Percentiles rank a stretch among this genome's conserved stretches.
Evolutionary conservation across 495 filamentous ascomycete genomes (phyloP).

Genomic region (Aspergillus leporis): DNA sequence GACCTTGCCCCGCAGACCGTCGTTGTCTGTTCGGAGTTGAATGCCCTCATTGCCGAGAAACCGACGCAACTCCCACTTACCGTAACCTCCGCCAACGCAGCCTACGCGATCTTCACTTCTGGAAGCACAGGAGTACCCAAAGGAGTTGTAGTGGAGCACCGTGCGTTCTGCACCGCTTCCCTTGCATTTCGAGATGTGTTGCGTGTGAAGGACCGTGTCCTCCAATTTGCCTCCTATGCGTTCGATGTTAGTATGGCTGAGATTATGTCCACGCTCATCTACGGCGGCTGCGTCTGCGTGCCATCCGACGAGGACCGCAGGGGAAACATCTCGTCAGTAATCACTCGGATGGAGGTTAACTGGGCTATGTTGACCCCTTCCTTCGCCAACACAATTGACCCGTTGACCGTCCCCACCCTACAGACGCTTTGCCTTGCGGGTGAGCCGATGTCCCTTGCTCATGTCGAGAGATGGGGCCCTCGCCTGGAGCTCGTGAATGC

Average conservation of each 20-base stretch:
- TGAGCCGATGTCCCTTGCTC: constrained; percentile 42
- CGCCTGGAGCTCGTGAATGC: constrained; percentile 47
- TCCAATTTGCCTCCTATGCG: constrained; percentile 46
- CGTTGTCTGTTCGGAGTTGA: constrained; percentile 15
- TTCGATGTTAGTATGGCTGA: constrained; percentile 45
- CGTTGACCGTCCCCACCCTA: constrained; percentile 33
- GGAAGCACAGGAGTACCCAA: constrained; percentile 42
- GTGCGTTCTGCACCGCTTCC: constrained; percentile 22
- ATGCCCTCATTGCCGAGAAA: neutral
- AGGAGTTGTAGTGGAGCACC: constrained; percentile 33
- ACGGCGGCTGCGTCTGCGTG: constrained; percentile 46
- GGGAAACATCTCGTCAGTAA: constrained; percentile 34
- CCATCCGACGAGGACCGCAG: constrained; percentile 40
- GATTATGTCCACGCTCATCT: constrained; percentile 40
- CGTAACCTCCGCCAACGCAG: constrained; percentile 19
- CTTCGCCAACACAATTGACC: constrained; percentile 36
- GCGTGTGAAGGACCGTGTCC: constrained; percentile 37
- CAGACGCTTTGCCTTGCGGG: constrained; percentile 38
- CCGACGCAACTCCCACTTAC: neutral
- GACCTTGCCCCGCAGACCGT: constrained; percentile 17
- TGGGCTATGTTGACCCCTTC: constrained; percentile 44
- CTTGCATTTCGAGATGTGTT: constrained; percentile 30
- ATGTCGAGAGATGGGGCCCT: constrained; percentile 46
- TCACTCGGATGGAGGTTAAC: constrained; percentile 36
- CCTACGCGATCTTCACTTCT: constrained; percentile 40